Percentiles rank a stretch among this genome's conserved stretches.
Evolutionary conservation across 495 filamentous ascomycete species (phyloP).

Genomic region (Cercophora sp.): DNA sequence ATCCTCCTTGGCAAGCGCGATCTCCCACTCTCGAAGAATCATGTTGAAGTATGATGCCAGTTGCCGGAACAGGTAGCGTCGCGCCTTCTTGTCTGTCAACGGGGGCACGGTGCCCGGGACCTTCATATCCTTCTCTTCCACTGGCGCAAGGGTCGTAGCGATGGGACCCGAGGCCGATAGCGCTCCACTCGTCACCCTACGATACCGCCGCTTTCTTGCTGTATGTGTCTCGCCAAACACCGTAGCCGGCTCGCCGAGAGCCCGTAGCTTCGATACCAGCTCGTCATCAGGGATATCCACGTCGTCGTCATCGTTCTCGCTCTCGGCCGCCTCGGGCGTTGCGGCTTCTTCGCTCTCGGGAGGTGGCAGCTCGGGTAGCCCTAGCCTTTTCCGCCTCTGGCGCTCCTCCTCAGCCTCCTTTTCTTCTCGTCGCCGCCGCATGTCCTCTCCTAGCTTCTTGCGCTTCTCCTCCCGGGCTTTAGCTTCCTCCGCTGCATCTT

Average conservation of each 20-base stretch:
- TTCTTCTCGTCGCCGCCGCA: conserved; percentile 61
- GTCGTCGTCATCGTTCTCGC: conserved; percentile 31
- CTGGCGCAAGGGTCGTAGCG: conserved; percentile 65
- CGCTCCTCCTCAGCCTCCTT: conserved; percentile 58
- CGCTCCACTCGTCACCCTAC: conserved; percentile 39
- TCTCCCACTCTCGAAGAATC: conserved; percentile 83
- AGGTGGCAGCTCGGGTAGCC: conserved; percentile 67
- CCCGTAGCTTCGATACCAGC: conserved; percentile 62
- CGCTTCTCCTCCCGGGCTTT: conserved; percentile 75
- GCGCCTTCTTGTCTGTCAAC: conserved; percentile 47
- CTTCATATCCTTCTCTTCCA: conserved; percentile 85
- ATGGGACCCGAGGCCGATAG: conserved; percentile 52
- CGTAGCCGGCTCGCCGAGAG: conserved; percentile 63
- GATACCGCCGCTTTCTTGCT: conserved; percentile 65
- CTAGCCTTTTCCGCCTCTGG: conserved; percentile 47
- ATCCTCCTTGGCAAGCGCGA: conserved; percentile 66
- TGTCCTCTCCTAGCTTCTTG: conserved; percentile 74
- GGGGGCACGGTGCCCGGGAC: conserved; percentile 59
- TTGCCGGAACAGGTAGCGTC: conserved; percentile 74
- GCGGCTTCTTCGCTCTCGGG: conserved; percentile 16
- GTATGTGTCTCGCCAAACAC: conserved; percentile 84
- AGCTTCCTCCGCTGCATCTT: conserved; percentile 69
- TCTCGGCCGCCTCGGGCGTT: conserved; percentile 25
- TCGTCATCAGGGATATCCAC: conserved; percentile 68
- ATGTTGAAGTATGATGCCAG: conserved; percentile 90